Evolutionary conservation across 2,329 filamentous ascomycete genomes (phyloP).

Genomic region (Paraconiothyrium brasiliense): DNA sequence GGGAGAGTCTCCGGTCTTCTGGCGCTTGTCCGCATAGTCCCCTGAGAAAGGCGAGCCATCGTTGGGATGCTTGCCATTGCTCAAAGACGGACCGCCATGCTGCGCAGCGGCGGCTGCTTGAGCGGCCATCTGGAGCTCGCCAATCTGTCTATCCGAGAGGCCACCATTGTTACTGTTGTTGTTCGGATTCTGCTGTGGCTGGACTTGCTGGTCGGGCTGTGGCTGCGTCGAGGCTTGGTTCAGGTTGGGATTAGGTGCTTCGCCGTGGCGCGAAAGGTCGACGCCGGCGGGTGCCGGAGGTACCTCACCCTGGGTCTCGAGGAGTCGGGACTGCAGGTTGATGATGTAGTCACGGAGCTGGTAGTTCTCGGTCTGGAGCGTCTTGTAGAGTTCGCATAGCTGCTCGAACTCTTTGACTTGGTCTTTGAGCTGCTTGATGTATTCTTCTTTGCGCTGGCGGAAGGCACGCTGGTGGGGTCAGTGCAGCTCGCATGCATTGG

Average conservation of each 20-base stretch:
- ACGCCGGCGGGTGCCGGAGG: conserved; percentile 85
- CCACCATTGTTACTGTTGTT: conserved; percentile 45
- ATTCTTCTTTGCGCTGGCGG: conserved; percentile 95
- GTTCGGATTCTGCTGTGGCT: conserved; percentile 32
- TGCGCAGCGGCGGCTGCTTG: conserved; percentile 47
- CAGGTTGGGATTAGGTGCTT: conserved; percentile 36
- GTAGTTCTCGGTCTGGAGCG: conserved; percentile 88
- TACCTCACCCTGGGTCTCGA: conserved; percentile 84
- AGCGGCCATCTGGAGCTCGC: conserved; percentile 50
- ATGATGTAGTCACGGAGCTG: conserved; percentile 92
- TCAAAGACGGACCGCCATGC: conserved; percentile 42
- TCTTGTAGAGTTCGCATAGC: conserved; percentile 80
- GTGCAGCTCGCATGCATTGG: conserved; percentile 15
- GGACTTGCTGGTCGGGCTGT: conserved; percentile 28
- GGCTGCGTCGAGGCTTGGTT: conserved; percentile 32
- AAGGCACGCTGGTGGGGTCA: conserved; percentile 78
- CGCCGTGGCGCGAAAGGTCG: conserved; percentile 67
- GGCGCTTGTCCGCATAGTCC: conserved; percentile 47
- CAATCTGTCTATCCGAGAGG: conserved; percentile 50
- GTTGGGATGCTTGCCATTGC: conserved; percentile 44
- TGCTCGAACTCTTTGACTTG: conserved; percentile 83
- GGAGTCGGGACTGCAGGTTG: conserved; percentile 83
- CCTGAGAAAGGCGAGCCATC: conserved; percentile 42
- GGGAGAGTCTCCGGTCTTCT: conserved; percentile 43
- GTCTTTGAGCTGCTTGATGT: conserved; percentile 97